Conservation (phyloP, 495 filamentous ascomycete species). For the Penicillium simplicissimum region DNA sequence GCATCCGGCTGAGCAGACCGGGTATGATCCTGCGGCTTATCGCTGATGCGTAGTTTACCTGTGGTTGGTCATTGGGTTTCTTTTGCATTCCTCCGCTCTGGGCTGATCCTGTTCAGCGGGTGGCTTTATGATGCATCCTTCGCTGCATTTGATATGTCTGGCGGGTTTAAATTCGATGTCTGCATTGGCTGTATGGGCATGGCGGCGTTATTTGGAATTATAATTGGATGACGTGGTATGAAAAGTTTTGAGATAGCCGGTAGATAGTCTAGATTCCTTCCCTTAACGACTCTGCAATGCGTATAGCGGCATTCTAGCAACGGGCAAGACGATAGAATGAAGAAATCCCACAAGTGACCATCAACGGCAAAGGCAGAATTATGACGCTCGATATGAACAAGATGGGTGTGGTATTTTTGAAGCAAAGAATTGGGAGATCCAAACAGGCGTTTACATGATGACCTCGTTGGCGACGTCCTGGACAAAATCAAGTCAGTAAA, state of each 20-base stretch:
- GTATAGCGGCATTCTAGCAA: conserved; percentile 12
- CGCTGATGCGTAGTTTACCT: conserved; percentile 20
- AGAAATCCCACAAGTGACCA: conserved; percentile 18
- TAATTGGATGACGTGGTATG: conserved; percentile 8
- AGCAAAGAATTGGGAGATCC: conserved; percentile 21
- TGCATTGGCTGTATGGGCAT: conserved; percentile 8
- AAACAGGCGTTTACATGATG: conserved; percentile 71
- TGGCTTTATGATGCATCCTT: conserved; percentile 41
- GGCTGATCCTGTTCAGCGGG: conserved; percentile 12
- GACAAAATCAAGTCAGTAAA: background rate
- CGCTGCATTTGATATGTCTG: background rate
- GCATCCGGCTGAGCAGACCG: conserved; percentile 29
- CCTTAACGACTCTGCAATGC: conserved; percentile 11
- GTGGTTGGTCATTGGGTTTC: background rate
- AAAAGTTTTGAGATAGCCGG: conserved; percentile 3
- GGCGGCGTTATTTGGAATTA: conserved; percentile 8
- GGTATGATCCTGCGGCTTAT: conserved; percentile 41
- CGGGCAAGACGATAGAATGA: conserved; percentile 5
- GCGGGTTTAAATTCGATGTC: background rate
- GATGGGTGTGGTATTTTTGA: conserved; percentile 25
- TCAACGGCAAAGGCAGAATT: conserved; percentile 21
- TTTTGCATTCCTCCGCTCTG: background rate
- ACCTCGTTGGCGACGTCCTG: conserved; percentile 93
- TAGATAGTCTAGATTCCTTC: conserved; percentile 21
- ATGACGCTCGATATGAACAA: conserved; percentile 31